These are phyloP conservation scores for Citrus mangshanensis DNA, from an alignment of 345 rosid species.

Conservation along the genomic window DNA sequence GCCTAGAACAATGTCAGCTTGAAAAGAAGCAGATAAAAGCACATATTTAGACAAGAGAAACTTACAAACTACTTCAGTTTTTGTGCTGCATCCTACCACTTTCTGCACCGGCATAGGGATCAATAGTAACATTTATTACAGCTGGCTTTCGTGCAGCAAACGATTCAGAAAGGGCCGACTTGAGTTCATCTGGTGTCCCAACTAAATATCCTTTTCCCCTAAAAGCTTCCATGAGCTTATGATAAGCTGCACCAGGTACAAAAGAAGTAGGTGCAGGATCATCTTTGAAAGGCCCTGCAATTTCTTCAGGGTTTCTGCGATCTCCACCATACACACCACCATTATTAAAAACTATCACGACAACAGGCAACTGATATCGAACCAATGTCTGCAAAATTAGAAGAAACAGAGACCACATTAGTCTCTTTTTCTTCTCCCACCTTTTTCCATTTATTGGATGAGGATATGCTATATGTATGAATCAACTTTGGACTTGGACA, in stretches of 20 bases:
- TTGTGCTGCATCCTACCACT: constrained; percentile 96
- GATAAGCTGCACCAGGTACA: constrained; percentile 87
- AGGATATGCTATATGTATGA: too few species aligned
- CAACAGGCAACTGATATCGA: constrained; percentile 84
- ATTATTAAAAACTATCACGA: constrained; percentile 91
- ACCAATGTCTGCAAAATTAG: constrained; percentile 74
- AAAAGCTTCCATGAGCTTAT: constrained; percentile 76
- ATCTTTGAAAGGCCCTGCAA: constrained; percentile 73
- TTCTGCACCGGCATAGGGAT: constrained; percentile 95
- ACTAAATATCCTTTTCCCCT: constrained; percentile 92
- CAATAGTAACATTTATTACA: constrained; percentile 73
- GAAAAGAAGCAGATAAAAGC: neutral
- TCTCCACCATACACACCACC: constrained; percentile 99
- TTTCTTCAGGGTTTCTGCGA: constrained; percentile 78
- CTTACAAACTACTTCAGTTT: constrained; percentile 47
- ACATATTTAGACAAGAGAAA: neutral
- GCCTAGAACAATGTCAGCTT: neutral
- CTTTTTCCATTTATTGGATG: too few species aligned
- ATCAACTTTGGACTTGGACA: too few species aligned
- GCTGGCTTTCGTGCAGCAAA: constrained; percentile 74
- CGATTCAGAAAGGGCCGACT: constrained; percentile 70
- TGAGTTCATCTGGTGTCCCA: constrained; percentile 78
- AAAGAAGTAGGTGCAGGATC: constrained; percentile 99
- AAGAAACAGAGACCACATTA: neutral
- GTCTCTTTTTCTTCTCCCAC: too few species aligned